Conservation (phyloP, 305 asterid genomes). For the Fraxinus floribunda region DNA sequence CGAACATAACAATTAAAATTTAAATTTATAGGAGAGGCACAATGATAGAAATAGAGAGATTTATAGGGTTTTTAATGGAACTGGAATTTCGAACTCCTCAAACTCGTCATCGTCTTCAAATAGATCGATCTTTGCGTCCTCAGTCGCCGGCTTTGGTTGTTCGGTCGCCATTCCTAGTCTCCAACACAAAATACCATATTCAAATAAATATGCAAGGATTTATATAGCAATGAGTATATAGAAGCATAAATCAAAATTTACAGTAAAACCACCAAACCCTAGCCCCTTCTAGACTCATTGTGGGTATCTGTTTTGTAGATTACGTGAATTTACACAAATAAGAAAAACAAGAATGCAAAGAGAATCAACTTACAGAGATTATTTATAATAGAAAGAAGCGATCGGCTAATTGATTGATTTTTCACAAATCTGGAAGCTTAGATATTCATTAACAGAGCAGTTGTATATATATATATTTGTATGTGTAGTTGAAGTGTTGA, state of each 20-base stretch:
- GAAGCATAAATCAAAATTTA: neutral
- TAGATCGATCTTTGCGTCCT: slow-evolving; percentile 71
- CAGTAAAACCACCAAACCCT: slow-evolving; percentile 22
- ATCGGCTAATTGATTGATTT: neutral
- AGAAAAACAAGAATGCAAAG: neutral
- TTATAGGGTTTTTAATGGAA: too few relatives aligned
- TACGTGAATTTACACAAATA: neutral
- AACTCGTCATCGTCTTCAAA: slow-evolving; percentile 92
- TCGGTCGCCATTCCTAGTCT: slow-evolving; percentile 54
- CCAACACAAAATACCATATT: neutral
- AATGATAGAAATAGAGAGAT: neutral
- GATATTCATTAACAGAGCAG: too few relatives aligned
- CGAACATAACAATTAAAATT: neutral
- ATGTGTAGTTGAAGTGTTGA: too few relatives aligned
- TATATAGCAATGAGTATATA: neutral
- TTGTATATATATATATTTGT: too few relatives aligned
- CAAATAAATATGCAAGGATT: neutral
- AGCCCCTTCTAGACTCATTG: neutral
- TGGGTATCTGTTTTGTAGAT: neutral
- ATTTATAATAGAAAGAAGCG: neutral
- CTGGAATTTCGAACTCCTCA: slow-evolving; percentile 84
- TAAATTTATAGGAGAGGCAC: neutral
- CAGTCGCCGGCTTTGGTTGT: slow-evolving; percentile 46
- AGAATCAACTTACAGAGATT: slow-evolving; percentile 14
- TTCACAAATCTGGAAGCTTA: neutral